A percentile compares a stretch with the other conserved stretches of the same genome.
These are phyloP conservation scores for Gypsophila paniculata DNA, from an alignment of 179 eudicot genomes.

Conservation along the genomic window DNA sequence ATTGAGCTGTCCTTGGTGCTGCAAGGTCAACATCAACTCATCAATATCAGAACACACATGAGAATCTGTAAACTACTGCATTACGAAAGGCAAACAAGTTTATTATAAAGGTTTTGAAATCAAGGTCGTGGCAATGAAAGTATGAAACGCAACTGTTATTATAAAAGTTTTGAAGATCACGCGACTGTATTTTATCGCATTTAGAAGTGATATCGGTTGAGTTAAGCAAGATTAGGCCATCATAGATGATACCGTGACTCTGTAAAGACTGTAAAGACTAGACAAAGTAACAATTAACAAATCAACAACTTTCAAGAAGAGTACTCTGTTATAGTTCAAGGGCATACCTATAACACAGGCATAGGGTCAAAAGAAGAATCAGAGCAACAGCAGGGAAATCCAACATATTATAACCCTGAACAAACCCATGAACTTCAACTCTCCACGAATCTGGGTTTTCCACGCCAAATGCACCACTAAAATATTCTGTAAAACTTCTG, in stretches of 20 bases:
- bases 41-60: not conserved
- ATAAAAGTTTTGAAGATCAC: no score
- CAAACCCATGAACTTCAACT: slow-evolving; percentile 52
- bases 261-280: not conserved
- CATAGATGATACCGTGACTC: no score
- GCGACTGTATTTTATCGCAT: no score
- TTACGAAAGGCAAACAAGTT: not conserved
- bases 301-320: not conserved
- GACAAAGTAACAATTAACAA: not conserved
- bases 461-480: slow-evolving; percentile 55
- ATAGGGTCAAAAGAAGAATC: slow-evolving; percentile 60
- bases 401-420: slow-evolving; percentile 67
- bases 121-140: no score
- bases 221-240: no score
- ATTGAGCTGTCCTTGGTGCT: slow-evolving; percentile 78
- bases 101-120: not conserved
- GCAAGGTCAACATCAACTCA: slow-evolving; percentile 28
- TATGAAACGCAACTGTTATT: no score
- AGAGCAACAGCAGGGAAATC: slow-evolving; percentile 80
- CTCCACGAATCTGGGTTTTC: slow-evolving; percentile 62
- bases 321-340: not conserved
- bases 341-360: slow-evolving; percentile 58
- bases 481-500: slow-evolving; percentile 74
- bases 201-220: no score
- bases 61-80: not conserved